Base-by-base conservation (phyloP, 495 filamentous ascomycete species). In the Penicillium macrosclerotiorum region DNA sequence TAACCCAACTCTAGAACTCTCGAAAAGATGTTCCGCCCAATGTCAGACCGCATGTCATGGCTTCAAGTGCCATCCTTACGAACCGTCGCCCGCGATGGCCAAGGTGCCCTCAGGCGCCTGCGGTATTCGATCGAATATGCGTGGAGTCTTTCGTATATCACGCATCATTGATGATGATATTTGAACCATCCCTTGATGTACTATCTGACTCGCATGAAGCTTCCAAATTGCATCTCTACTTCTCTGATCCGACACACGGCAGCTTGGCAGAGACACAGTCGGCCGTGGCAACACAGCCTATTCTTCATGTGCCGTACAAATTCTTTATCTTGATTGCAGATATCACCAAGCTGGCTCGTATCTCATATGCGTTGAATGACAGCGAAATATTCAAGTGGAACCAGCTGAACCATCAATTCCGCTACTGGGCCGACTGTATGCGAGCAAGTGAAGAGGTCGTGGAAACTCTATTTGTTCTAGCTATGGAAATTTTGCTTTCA, bases 91-190 rank as follows among this genome's bases (percentile, higher is more conserved):
- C 37, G 3, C 24, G 42, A 17, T 27, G 38, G 32, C 17, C 5
- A 11, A 44, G 12, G 2, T 38, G 35, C 1, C 27, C 51, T n/a
- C 41, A 43, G 31, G 26, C 45, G 4, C 22, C 37, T 3, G 45
- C 45, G 8, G 40, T 54, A 5, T 54, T 54, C 26, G 45, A 54
- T 18, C 45, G 51, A 2, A 54, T 54, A 17, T 54, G 51, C 30
- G 27, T 49, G 5, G 51, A 54, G 19, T 49, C 45, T 13, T 54
- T 54, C 6, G 22, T 54, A 7, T 54, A 54, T 17, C 51, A 54
- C 8, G 45, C 45, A 2, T 49, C 51, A 11, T 11, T 54, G 9
- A 48, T 54, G 51, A 54, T 54, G 51, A 9, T 49, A 8, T 54
- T 49, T 26, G 51, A 54, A 14, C 45, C 51, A 17, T 34, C 26